Evolutionary conservation across 805 yeast genomes (phyloP).

Genomic region (Wickerhamiella cacticola): DNA sequence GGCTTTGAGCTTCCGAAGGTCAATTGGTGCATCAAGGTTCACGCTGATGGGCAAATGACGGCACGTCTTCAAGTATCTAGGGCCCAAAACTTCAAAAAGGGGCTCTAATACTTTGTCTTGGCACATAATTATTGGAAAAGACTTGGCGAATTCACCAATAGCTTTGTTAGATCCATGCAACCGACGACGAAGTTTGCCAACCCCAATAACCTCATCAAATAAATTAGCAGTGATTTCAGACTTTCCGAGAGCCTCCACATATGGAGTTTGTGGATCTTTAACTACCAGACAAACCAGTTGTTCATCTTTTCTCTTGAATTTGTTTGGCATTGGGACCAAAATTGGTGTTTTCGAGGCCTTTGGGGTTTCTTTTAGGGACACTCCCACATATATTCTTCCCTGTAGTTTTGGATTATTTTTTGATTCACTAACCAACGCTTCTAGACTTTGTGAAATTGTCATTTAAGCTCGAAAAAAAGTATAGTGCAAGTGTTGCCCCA

Average conservation of each 20-base stretch:
- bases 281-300: conserved; percentile 20
- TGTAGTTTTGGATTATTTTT: conserved; percentile 14
- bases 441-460: conserved; percentile 10
- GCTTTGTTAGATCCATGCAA: conserved; percentile 18
- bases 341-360: conserved; percentile 14
- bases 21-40: conserved; percentile 9
- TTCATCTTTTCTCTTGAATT: conserved; percentile 19
- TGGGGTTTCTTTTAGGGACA: conserved; percentile 16
- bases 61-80: conserved; percentile 19
- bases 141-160: conserved; percentile 17
- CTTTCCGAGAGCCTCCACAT: conserved; percentile 12
- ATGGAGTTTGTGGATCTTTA: conserved; percentile 18
- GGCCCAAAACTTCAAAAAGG: conserved; percentile 20
- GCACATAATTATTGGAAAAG: conserved; percentile 19
- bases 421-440: conserved; percentile 17
- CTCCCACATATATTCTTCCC: conserved; percentile 20
- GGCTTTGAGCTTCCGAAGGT: conserved; percentile 10
- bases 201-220: conserved; percentile 24
- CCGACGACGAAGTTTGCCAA: conserved; percentile 23
- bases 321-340: conserved; percentile 20
- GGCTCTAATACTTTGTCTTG: conserved; percentile 21
- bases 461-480: not conserved
- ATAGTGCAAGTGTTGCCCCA: not conserved
- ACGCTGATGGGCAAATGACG: conserved; percentile 20
- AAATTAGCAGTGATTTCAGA: conserved; percentile 9